Base-by-base conservation (phyloP, 2,329 filamentous ascomycete species). In the Lecanicillium sp. region DNA sequence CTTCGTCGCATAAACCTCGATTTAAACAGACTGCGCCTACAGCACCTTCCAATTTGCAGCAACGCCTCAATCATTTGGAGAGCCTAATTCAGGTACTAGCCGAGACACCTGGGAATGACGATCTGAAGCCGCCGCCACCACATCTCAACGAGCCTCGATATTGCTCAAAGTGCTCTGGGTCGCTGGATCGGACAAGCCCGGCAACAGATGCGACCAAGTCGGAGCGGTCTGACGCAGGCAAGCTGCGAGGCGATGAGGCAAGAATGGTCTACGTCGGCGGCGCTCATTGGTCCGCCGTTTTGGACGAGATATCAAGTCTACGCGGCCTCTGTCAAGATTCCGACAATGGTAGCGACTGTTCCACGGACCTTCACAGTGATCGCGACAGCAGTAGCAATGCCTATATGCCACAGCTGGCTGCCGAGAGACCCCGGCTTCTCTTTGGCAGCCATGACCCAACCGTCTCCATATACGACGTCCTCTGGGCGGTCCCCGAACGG, bases 51-150 rank as follows among this genome's bases (percentile, higher is more conserved):
- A 32, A 29, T 30, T 37, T 41, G 14, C 34, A 41, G 18, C 53
- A 37, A 4, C 49, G 56, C 1, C 46, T 61, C 3, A 55, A 55
- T 29, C 49, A 42, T 2, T 44, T 62, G 4, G 56, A 60, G 38
- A 45, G 44, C 11, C 42, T 58, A 4, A 47, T 59, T 17, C 15
- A 22, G 17, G 17, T 29, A 8, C 20, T 20, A 5, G 12, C 30
- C 8, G 31, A n/a, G 8, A 15, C 31, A 33, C 8, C 8, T 27
- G 8, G 25, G 25, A 27, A 27, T 27, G 13, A 7, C 25, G 13
- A 7, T 13, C 25, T 13, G 25, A 27, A 27, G 17, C 39, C 27
- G 8, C 30, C 18, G 22, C 30, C 37, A 22, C n/a, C n/a, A n/a
- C n/a, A n/a, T n/a, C n/a, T n/a, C n/a, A n/a, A n/a, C n/a, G n/a